Conservation (phyloP, 2,329 filamentous ascomycete genomes). For the Gremmenia infestans region DNA sequence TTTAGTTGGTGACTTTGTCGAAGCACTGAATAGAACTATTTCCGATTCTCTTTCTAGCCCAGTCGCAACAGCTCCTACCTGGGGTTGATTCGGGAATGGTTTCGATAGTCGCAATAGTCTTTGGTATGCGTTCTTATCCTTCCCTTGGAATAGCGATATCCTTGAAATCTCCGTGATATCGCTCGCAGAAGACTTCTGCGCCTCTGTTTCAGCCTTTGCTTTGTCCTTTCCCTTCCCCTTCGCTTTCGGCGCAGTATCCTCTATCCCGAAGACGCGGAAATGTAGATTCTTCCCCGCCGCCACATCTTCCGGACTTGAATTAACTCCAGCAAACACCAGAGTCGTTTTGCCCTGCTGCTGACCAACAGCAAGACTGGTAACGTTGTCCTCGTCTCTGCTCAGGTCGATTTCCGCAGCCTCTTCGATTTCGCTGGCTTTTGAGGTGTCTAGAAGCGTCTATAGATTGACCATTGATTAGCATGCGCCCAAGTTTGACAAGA, state of each 20-base stretch:
- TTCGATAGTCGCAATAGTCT: constrained; percentile 51
- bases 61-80: constrained; percentile 74
- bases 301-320: constrained; percentile 69
- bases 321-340: constrained; percentile 71
- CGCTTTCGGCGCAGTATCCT: constrained; percentile 16
- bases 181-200: constrained; percentile 27
- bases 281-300: constrained; percentile 77
- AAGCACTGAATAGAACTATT: constrained; percentile 72
- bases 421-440: constrained; percentile 41
- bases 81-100: constrained; percentile 46
- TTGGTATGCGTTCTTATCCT: constrained; percentile 52
- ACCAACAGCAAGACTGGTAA: constrained; percentile 74
- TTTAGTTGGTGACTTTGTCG: constrained; percentile 43
- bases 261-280: constrained; percentile 68
- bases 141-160: constrained; percentile 46
- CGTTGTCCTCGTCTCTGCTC: constrained; percentile 80
- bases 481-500: not conserved
- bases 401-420: constrained; percentile 69
- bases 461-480: constrained; percentile 3
- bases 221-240: constrained; percentile 30
- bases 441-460: constrained; percentile 31
- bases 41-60: constrained; percentile 72
- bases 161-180: constrained; percentile 50
- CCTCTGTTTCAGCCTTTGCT: constrained; percentile 30
- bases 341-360: constrained; percentile 51